Percentiles rank a stretch among this genome's conserved stretches.
These are phyloP conservation scores for Xanthoconium separans DNA, from an alignment of 1,284 basidiomycete species.

Conservation along the genomic window DNA sequence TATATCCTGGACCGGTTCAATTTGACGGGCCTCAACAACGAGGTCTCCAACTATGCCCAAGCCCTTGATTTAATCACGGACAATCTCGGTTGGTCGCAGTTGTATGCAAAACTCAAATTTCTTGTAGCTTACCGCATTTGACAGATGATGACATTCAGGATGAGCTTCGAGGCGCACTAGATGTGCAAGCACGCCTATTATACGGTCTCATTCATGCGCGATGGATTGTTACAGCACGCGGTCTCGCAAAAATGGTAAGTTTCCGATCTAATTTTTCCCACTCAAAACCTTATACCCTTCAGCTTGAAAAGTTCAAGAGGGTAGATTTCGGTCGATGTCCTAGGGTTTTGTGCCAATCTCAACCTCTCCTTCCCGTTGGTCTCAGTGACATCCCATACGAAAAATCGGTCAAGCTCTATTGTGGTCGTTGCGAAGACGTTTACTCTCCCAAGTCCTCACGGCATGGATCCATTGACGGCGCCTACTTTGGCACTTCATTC, in stretches of 20 bases:
- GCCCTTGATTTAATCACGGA: slow-evolving; percentile 97
- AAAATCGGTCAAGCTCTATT: slow-evolving; percentile 96
- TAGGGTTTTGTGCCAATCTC: slow-evolving; percentile 87
- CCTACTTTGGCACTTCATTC: slow-evolving; percentile 96
- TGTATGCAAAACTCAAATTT: neutral
- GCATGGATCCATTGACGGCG: slow-evolving; percentile 94
- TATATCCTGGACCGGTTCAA: slow-evolving; percentile 99
- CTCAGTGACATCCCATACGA: slow-evolving; percentile 93
- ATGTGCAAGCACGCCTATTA: slow-evolving; percentile 85
- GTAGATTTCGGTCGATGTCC: slow-evolving; percentile 96
- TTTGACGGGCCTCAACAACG: slow-evolving; percentile 94
- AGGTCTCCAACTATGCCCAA: slow-evolving; percentile 92
- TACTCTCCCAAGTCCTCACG: slow-evolving; percentile 94
- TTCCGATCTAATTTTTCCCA: neutral
- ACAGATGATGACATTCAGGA: slow-evolving; percentile 80
- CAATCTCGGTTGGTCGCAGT: slow-evolving; percentile 67
- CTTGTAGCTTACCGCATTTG: neutral
- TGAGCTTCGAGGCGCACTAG: slow-evolving; percentile 77
- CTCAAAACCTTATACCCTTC: slow-evolving; percentile 11
- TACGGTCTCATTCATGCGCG: slow-evolving; percentile 97
- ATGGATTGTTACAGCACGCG: slow-evolving; percentile 93
- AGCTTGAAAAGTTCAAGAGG: slow-evolving; percentile 97
- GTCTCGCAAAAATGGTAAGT: slow-evolving; percentile 91
- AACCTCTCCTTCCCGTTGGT: slow-evolving; percentile 93
- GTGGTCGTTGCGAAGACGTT: slow-evolving; percentile 94